Percentiles rank a stretch among this genome's conserved stretches.
Evolutionary conservation across 164 flowering plant genomes (phyloP).

Genomic region (Aristolochia contorta): DNA sequence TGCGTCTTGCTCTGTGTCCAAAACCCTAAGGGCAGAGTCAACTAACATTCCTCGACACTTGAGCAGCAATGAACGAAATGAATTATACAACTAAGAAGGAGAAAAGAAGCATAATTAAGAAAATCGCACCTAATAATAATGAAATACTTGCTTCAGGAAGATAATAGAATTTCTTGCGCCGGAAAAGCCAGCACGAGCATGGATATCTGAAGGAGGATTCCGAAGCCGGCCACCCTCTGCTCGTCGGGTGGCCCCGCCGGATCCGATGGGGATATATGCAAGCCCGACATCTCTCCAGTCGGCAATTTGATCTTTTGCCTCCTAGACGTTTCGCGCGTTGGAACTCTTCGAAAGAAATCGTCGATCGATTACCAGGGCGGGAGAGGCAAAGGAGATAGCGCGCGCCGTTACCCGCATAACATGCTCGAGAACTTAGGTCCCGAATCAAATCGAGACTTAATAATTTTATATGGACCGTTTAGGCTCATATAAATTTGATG

Average conservation of each 20-base stretch:
- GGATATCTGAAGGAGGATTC: conserved; percentile 97
- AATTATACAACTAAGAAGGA: background rate
- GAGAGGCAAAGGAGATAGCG: too few species aligned
- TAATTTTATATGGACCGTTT: too few species aligned
- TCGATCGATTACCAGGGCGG: too few species aligned
- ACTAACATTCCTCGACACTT: background rate
- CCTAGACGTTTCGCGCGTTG: too few species aligned
- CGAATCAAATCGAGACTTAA: too few species aligned
- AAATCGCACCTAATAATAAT: conserved; percentile 65
- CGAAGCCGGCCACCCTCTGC: conserved; percentile 96
- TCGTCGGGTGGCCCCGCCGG: conserved; percentile 48
- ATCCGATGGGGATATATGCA: conserved; percentile 43
- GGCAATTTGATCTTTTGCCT: background rate
- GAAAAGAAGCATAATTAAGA: background rate
- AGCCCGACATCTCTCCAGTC: conserved; percentile 13
- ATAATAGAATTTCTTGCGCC: conserved; percentile 82
- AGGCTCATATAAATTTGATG: too few species aligned
- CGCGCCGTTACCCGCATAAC: too few species aligned
- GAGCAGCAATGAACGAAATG: conserved; percentile 1
- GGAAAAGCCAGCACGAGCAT: conserved; percentile 95
- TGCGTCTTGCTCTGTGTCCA: background rate
- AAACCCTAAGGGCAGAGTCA: background rate
- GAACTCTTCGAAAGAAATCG: too few species aligned
- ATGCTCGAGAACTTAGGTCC: too few species aligned
- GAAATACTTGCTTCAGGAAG: conserved; percentile 99